These are phyloP conservation scores for Dictyostelium firmibasis DNA, from an alignment of 78 protist genomes.

Conservation along the genomic window DNA sequence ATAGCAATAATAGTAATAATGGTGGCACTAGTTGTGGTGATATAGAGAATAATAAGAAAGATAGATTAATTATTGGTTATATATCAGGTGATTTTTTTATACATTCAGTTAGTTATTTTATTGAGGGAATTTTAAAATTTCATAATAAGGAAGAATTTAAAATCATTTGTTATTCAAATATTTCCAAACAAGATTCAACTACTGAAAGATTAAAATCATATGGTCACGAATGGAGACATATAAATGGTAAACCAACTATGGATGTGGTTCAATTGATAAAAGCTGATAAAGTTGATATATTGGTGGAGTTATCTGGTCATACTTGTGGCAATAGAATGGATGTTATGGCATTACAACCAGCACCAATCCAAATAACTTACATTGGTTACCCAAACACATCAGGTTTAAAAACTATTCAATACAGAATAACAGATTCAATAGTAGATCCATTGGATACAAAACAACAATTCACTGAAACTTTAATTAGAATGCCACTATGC, in stretches of 20 bases:
- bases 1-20: not conserved
- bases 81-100: constrained; percentile 85
- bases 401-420: constrained; percentile 81
- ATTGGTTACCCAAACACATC: constrained; percentile 90
- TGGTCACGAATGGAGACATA: constrained; percentile 48
- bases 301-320: constrained; percentile 89
- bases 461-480: constrained; percentile 49
- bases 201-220: constrained; percentile 39
- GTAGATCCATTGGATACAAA: constrained; percentile 71
- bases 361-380: constrained; percentile 82
- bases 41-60: not conserved
- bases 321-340: constrained; percentile 81
- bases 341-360: constrained; percentile 79
- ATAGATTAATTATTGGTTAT: constrained; percentile 74
- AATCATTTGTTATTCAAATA: constrained; percentile 47
- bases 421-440: constrained; percentile 78
- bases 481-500: constrained; percentile 71
- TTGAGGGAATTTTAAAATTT: constrained; percentile 67
- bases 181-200: constrained; percentile 24
- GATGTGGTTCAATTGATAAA: constrained; percentile 36
- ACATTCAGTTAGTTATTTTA: constrained; percentile 88
- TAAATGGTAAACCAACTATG: constrained; percentile 2
- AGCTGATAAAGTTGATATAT: constrained; percentile 76
- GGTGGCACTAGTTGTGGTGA: too few relatives aligned
- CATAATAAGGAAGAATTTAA: constrained; percentile 46